Conservation (phyloP, 2,329 filamentous ascomycete species). For the Venturia aucupariae region DNA sequence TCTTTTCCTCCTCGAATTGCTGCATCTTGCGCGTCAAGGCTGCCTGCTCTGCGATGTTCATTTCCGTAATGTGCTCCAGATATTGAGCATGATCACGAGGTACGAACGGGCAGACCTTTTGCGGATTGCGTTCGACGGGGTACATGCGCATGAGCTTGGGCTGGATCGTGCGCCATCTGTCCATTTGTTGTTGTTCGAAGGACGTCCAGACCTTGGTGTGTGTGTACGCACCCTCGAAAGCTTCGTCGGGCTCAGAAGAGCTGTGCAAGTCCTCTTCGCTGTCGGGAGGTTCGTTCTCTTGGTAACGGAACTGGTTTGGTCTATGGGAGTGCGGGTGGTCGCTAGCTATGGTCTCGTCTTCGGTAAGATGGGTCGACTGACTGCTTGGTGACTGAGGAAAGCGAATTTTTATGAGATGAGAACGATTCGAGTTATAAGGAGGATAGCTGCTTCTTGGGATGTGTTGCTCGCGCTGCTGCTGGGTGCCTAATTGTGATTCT, state of each 20-base stretch:
- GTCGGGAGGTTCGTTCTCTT: not conserved
- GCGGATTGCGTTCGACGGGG: not conserved
- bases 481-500: constrained; percentile 4
- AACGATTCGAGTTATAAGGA: not conserved
- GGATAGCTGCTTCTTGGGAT: not conserved
- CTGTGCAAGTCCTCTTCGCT: not conserved
- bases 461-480: not conserved
- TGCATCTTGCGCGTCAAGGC: not conserved
- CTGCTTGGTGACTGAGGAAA: not conserved
- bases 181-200: not conserved
- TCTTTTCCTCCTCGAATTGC: not conserved
- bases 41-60: constrained; percentile 1
- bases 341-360: not conserved
- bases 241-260: not conserved
- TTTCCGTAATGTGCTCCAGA: not conserved
- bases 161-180: constrained; percentile 8
- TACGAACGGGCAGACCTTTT: constrained; percentile 7
- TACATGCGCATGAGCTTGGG: constrained; percentile 7
- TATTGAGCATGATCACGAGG: not conserved
- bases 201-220: not conserved
- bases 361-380: not conserved
- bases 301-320: not conserved
- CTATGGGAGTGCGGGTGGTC: not conserved
- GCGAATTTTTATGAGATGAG: not conserved
- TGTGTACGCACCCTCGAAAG: not conserved